These are phyloP conservation scores for Penicillium sp. DNA, from an alignment of 2,329 filamentous ascomycete genomes.

Conservation along the genomic window DNA sequence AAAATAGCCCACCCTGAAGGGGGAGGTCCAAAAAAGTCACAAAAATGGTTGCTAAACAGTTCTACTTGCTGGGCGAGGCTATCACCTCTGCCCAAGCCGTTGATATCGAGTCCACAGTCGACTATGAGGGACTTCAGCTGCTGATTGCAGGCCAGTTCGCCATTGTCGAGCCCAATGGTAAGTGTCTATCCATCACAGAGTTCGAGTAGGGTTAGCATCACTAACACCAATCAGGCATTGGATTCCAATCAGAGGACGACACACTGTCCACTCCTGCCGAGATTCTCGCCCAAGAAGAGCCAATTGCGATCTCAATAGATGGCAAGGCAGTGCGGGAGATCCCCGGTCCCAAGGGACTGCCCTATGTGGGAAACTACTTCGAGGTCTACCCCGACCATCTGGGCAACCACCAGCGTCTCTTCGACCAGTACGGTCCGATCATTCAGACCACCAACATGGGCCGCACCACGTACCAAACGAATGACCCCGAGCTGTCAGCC, in stretches of 20 bases:
- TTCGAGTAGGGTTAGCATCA: not conserved
- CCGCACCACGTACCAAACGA: constrained; percentile 53
- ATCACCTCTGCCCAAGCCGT: constrained; percentile 23
- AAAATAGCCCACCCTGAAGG: not conserved
- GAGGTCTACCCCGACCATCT: constrained; percentile 61
- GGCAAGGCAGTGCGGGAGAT: constrained; percentile 32
- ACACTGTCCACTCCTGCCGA: constrained; percentile 10
- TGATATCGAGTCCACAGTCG: constrained; percentile 21
- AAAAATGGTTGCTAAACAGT: constrained; percentile 19
- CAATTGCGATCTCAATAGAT: constrained; percentile 30
- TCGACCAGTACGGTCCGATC: constrained; percentile 55
- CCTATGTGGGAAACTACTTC: constrained; percentile 55
- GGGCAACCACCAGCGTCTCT: constrained; percentile 59
- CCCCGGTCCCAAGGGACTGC: constrained; percentile 23
- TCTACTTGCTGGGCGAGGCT: constrained; percentile 24
- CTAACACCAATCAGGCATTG: constrained; percentile 18
- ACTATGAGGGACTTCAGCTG: constrained; percentile 21
- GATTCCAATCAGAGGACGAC: constrained; percentile 21
- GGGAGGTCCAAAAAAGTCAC: not conserved
- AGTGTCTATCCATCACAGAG: not conserved
- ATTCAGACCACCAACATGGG: constrained; percentile 58
- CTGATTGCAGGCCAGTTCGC: constrained; percentile 33
- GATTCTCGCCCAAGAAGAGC: constrained; percentile 10
- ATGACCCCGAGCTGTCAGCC: constrained; percentile 51
- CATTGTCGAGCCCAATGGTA: constrained; percentile 34